Base-by-base conservation (phyloP, 148 eudicot species). In the Oxyria digyna region DNA sequence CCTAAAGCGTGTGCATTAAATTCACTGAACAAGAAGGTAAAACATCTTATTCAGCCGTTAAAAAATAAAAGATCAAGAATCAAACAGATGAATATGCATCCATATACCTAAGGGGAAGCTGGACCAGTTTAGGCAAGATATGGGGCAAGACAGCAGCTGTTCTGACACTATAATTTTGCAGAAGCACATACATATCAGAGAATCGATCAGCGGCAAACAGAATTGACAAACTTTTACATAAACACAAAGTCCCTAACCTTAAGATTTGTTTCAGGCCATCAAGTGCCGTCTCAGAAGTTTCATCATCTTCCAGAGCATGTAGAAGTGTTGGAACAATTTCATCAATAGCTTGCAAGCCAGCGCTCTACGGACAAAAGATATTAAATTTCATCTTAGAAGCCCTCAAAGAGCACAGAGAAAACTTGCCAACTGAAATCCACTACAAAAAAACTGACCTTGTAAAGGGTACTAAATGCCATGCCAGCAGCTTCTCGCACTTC, bases 271-370 rank as follows among this genome's bases (percentile, higher is more conserved):
- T 94, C 37, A 94, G 87, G 72, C 98, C 98, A 94, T 90, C 98
- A 73, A 94, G 85, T 24, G 96, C 98, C 69, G 97, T 90, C 52
- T 90, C 98, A 62, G 96, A 90, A 48, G 89, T 85, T 69, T 80
- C 76, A 74, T 94, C 97, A 71, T 94, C 89, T 80, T 94, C 98
- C 80, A 94, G 81, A 76, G 98, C 98, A 79, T 94, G 97, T 54
- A 94, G 79, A 75, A 94, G 90, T 26, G 97, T 94, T 18, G 98
- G 98, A 74, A 94, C 95, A 78, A 94, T 90, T 78, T 94, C 98
- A 81, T 94, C 98, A 77, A 94, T 88, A 69, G 98, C 98, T 87
- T 90, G 98, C 88, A 94, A 43, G 70, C 98, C 98, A 83, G 98
- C 98, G 81, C 86, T 94, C 98, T 94, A 77, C 70, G 35, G 65